These are phyloP conservation scores for Gnomoniopsis smithogilvyi DNA, from an alignment of 2,329 filamentous ascomycete species.

Conservation along the genomic window DNA sequence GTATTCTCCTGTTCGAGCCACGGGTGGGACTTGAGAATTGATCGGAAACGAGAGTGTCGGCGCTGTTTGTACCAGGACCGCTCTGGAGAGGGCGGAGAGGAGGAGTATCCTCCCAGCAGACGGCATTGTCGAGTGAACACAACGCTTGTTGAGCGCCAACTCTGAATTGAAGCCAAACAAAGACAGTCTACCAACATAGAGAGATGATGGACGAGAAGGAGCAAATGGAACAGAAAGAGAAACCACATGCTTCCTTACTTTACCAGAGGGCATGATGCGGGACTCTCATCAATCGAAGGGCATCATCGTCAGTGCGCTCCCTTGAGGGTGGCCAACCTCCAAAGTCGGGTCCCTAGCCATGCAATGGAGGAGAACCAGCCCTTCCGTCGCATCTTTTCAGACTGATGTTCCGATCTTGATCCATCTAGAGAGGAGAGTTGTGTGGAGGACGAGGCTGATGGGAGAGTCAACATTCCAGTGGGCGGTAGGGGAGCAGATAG, in stretches of 20 bases:
- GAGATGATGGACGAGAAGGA: background rate
- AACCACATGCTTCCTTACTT: background rate
- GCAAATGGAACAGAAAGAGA: background rate
- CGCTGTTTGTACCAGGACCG: slow-evolving; percentile 29
- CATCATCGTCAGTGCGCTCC: slow-evolving; percentile 4
- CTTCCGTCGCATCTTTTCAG: slow-evolving; percentile 6
- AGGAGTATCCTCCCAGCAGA: slow-evolving; percentile 7
- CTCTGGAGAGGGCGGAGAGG: slow-evolving; percentile 27
- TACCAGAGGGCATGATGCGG: background rate
- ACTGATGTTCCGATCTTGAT: background rate
- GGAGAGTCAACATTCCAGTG: slow-evolving; percentile 18
- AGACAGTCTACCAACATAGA: background rate
- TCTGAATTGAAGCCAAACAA: slow-evolving; percentile 1
- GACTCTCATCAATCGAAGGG: slow-evolving; percentile 6
- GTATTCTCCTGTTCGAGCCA: slow-evolving; percentile 64
- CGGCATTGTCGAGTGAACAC: slow-evolving; percentile 13
- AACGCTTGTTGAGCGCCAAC: slow-evolving; percentile 8
- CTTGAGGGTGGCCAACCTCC: slow-evolving; percentile 5
- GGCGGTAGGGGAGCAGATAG: slow-evolving; percentile 6
- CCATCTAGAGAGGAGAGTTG: background rate
- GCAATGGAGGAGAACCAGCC: slow-evolving; percentile 9
- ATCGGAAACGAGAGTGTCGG: slow-evolving; percentile 64
- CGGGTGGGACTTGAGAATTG: slow-evolving; percentile 79
- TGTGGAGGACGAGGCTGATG: slow-evolving; percentile 7
- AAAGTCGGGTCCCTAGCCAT: background rate